Base-by-base conservation (phyloP, 1,139 yeast species). In the Pichia sp. region DNA sequence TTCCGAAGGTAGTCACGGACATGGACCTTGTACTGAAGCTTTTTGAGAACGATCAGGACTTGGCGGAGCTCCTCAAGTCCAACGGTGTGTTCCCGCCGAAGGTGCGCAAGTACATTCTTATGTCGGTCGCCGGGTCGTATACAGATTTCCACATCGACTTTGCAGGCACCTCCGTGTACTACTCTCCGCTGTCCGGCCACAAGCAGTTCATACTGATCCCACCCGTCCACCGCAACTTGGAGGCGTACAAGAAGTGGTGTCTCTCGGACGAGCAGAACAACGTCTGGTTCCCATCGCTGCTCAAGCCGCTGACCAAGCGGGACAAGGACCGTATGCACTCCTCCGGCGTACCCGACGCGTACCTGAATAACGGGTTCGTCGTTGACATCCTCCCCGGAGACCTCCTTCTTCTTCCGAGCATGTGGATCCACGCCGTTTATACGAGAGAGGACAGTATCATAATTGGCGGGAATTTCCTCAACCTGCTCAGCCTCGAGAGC, bases 101-200 rank as follows among this genome's bases (percentile, higher is more conserved):
- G 62, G 95, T 90, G 1, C 81, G 90, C n/a, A 81, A 84, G 54
- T 90, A 90, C 65, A 84, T 96, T 60, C 72, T 90, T 42, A 90
- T 90, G 96, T 87, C 96, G 0, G 96, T 89, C 0, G 74, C 76
- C 45, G 82, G 85, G 56, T 84, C 95, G 1, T 90, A 82, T 66
- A 90, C 97, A 0, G 97, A 90, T 66, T 90, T 90, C 69, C 97
- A 90, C 67, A 76, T 90, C 47, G 97, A 90, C 69, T 90, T 90
- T 69, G 95, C 95, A 2, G 97, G 97, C 0, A 88, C 97, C 0
- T 87, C 93, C 0, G 97, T 90, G 5, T 90, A 89, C 67, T 90
- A 90, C 69, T 90, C 93, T 8, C 83, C 90, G 2, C 72, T 92
- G 26, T 72, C 77, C 10, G 97, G 97, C 0, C 64, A 75, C 3